These are phyloP conservation scores for Pneumocystis sp. DNA, from an alignment of 1,139 yeast genomes.

Conservation along the genomic window DNA sequence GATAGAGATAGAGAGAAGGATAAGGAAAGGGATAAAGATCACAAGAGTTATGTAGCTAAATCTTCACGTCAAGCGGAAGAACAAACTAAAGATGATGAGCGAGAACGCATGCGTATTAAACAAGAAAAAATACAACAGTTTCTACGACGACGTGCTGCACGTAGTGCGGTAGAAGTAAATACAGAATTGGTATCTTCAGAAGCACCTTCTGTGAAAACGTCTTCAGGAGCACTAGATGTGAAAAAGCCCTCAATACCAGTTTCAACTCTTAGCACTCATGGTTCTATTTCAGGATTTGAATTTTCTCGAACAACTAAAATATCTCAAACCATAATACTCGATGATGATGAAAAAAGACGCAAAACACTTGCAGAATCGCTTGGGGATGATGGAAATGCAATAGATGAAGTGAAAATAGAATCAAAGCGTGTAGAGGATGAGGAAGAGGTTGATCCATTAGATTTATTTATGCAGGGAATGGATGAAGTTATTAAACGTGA, in stretches of 20 bases:
- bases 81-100: background rate
- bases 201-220: background rate
- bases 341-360: background rate
- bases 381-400: background rate
- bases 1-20: background rate
- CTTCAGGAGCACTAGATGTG: background rate
- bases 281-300: background rate
- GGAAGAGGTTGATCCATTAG: constrained; percentile 28
- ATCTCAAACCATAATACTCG: background rate
- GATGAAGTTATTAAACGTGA: constrained; percentile 11
- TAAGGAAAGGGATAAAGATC: background rate
- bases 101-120: background rate
- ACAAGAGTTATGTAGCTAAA: background rate
- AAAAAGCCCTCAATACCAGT: background rate
- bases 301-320: background rate
- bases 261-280: background rate
- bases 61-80: background rate
- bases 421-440: constrained; percentile 2
- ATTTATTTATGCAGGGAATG: constrained; percentile 25
- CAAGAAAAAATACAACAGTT: background rate
- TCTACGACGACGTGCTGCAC: background rate
- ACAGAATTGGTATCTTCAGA: background rate
- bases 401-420: background rate
- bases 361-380: background rate
- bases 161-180: background rate